These are phyloP conservation scores for Fusarium sp. DNA, from an alignment of 2,329 filamentous ascomycete species.

Conservation along the genomic window DNA sequence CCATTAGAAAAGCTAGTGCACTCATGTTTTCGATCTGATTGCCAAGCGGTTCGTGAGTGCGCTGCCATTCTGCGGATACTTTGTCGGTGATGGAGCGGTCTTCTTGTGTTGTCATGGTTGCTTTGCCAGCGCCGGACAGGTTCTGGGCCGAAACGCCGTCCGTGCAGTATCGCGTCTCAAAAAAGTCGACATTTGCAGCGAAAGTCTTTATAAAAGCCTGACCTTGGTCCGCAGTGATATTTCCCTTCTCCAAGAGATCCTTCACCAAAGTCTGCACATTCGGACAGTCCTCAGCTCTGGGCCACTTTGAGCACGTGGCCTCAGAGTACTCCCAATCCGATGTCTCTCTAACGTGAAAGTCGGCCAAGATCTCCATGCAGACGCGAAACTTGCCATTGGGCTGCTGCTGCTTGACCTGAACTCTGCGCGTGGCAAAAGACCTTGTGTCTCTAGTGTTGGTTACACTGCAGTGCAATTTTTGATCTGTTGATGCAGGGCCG, in stretches of 20 bases:
- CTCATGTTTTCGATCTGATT: conserved; percentile 50
- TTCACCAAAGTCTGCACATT: conserved; percentile 12
- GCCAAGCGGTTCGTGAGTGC: conserved; percentile 36
- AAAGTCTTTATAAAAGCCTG: conserved; percentile 47
- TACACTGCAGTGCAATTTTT: conserved; percentile 52
- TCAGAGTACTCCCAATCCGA: conserved; percentile 53
- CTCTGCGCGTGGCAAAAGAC: conserved; percentile 59
- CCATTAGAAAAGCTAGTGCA: conserved; percentile 57
- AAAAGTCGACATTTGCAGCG: conserved; percentile 44
- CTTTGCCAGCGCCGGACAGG: conserved; percentile 54
- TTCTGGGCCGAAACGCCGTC: conserved; percentile 59
- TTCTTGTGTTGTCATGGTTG: conserved; percentile 52
- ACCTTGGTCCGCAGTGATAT: conserved; percentile 38
- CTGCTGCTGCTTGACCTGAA: conserved; percentile 57
- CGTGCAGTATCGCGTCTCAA: conserved; percentile 51
- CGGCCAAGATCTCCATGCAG: conserved; percentile 57
- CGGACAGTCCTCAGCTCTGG: conserved; percentile 41
- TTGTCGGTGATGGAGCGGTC: conserved; percentile 49
- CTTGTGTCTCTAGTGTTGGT: conserved; percentile 55
- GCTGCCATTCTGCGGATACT: conserved; percentile 57
- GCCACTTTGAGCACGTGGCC: conserved; percentile 49
- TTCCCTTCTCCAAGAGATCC: conserved; percentile 39
- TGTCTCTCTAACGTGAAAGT: conserved; percentile 58
- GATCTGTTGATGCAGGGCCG: conserved; percentile 56
- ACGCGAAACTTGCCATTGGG: conserved; percentile 51